A percentile compares a stretch with the other conserved stretches of the same genome.
phyloP scores from a whole-genome alignment of 352 stramenopile genomes.

The Globisporangium polare region DNA sequence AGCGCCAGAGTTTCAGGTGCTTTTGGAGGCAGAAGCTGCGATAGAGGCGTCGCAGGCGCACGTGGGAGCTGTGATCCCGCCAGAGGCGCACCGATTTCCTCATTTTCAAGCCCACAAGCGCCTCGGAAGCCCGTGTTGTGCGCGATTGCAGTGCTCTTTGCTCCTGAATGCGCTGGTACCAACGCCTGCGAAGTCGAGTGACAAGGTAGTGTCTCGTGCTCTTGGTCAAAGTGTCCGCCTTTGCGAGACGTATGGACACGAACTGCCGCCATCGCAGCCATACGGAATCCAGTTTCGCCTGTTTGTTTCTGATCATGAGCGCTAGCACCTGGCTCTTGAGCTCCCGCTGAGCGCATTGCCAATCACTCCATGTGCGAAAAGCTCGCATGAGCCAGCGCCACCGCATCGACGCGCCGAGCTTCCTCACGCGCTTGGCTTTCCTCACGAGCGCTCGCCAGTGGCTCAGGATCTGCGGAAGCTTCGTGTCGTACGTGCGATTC shows the following conservation, averaged over 20 bases:
- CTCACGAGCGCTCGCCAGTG: conserved; percentile 9
- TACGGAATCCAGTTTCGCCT: background rate
- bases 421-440: conserved; percentile 3
- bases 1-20: conserved; percentile 32
- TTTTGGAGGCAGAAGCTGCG: conserved; percentile 34
- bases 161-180: conserved; percentile 16
- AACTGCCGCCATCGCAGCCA: conserved; percentile 22
- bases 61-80: conserved; percentile 12
- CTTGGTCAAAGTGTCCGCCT: conserved; percentile 11
- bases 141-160: conserved; percentile 7
- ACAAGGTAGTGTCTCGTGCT: conserved; percentile 17
- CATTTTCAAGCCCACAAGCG: conserved; percentile 16
- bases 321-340: background rate
- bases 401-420: background rate
- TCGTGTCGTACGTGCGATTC: conserved; percentile 26
- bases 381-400: background rate
- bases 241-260: conserved; percentile 6
- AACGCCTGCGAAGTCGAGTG: conserved; percentile 19
- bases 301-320: background rate
- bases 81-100: conserved; percentile 20
- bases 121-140: background rate
- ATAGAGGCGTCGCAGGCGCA: conserved; percentile 15
- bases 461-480: conserved; percentile 21
- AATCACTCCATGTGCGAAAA: conserved; percentile 1
- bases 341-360: background rate